Conservation (phyloP, 1,284 basidiomycete species). For the Sporisorium scitamineum region DNA sequence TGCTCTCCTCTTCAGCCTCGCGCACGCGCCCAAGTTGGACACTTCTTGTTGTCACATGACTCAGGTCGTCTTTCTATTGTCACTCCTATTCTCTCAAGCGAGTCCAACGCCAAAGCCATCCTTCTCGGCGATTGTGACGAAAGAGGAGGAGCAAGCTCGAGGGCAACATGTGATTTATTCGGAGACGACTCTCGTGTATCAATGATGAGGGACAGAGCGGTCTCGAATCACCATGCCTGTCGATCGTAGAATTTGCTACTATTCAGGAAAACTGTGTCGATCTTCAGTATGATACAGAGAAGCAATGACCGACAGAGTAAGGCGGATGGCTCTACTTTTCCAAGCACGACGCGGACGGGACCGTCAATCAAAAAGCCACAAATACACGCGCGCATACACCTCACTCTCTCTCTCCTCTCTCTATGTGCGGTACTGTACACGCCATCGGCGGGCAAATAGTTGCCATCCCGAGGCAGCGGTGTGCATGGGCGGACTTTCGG, state of each 20-base stretch:
- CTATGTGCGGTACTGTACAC: too few relatives aligned
- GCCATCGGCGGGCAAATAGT: neutral
- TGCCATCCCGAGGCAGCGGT: neutral
- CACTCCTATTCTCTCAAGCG: neutral
- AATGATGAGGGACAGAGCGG: neutral
- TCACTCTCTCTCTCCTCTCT: too few relatives aligned
- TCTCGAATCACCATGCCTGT: neutral
- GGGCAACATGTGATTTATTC: neutral
- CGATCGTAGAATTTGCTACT: too few relatives aligned
- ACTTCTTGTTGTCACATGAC: neutral
- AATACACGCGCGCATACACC: too few relatives aligned
- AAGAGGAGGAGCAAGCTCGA: neutral
- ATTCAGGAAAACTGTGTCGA: too few relatives aligned
- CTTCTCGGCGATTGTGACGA: neutral
- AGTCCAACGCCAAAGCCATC: neutral
- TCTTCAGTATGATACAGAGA: neutral
- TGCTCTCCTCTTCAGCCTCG: too few relatives aligned
- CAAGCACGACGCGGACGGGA: too few relatives aligned
- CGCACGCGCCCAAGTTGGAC: neutral
- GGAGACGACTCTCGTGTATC: slow-evolving; percentile 3
- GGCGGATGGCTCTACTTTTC: too few relatives aligned
- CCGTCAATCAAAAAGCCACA: too few relatives aligned
- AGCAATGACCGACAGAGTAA: too few relatives aligned
- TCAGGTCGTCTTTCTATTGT: too few relatives aligned
- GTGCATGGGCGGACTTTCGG: neutral